Evolutionary conservation across 2,329 filamentous ascomycete genomes (phyloP).

Genomic region (Coleophoma eucalyptorum): DNA sequence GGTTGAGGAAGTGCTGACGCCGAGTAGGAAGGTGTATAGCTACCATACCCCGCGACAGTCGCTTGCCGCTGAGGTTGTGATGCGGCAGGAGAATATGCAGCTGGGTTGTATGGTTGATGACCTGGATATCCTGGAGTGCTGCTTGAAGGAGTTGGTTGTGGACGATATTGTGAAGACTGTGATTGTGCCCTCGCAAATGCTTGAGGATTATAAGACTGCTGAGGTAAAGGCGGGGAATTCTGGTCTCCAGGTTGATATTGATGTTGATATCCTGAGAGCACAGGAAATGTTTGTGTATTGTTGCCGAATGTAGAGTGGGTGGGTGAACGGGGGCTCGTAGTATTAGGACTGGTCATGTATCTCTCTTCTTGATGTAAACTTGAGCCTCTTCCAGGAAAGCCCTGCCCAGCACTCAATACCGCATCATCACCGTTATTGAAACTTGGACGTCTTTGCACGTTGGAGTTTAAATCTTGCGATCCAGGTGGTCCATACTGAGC

Average conservation of each 20-base stretch:
- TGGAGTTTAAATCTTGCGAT: constrained; percentile 34
- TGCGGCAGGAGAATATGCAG: constrained; percentile 37
- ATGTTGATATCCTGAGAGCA: constrained; percentile 45
- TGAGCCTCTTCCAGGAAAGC: constrained; percentile 18
- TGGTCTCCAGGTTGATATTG: constrained; percentile 38
- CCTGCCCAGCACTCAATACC: constrained; percentile 35
- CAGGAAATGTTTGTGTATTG: constrained; percentile 13
- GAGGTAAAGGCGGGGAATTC: constrained; percentile 30
- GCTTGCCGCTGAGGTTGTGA: constrained; percentile 52
- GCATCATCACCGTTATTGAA: constrained; percentile 76
- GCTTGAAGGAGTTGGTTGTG: constrained; percentile 43
- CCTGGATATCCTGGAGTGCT: constrained; percentile 45
- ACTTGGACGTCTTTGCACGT: constrained; percentile 54
- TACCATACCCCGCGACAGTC: constrained; percentile 51
- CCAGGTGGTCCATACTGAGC: constrained; percentile 51
- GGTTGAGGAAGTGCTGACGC: constrained; percentile 34
- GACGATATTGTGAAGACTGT: constrained; percentile 37
- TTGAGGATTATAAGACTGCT: constrained; percentile 57
- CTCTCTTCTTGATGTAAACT: constrained; percentile 50
- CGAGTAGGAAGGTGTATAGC: constrained; percentile 35
- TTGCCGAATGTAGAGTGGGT: constrained; percentile 19
- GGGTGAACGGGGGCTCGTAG: constrained; percentile 20
- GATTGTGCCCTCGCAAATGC: constrained; percentile 44
- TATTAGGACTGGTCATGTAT: constrained; percentile 42
- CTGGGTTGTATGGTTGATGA: constrained; percentile 65